A percentile compares a stretch with the other conserved stretches of the same genome.
phyloP scores from a whole-genome alignment of 192 early-diverging fungal genomes.

The Coemansia sp. region DNA sequence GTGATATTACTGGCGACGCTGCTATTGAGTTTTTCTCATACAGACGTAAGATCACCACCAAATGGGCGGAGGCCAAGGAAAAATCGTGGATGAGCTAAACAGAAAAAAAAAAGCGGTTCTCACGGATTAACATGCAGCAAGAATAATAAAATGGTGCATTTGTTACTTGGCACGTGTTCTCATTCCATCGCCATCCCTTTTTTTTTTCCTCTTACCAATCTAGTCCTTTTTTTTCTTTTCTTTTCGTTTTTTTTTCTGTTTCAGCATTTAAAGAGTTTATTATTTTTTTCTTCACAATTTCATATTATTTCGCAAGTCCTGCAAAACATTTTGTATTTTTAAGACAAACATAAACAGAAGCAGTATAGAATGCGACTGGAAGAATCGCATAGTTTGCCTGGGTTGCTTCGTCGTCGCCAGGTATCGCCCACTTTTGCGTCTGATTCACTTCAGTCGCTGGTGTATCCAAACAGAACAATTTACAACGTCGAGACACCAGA shows the following conservation, averaged over 20 bases:
- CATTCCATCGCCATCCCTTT: background rate
- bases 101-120: no score
- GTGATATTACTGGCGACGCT: slow-evolving; percentile 73
- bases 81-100: slow-evolving; percentile 61
- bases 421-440: background rate
- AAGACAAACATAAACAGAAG: background rate
- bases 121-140: no score
- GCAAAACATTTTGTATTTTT: background rate
- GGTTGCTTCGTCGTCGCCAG: slow-evolving; percentile 25
- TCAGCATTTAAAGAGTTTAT: background rate
- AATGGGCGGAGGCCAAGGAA: slow-evolving; percentile 66
- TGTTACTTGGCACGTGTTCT: slow-evolving; percentile 7
- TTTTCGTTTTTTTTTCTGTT: background rate
- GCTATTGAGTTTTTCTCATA: slow-evolving; percentile 76
- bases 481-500: slow-evolving; percentile 51
- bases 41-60: slow-evolving; percentile 74
- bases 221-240: background rate
- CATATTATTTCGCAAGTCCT: background rate
- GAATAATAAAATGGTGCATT: background rate
- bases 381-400: slow-evolving; percentile 17
- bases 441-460: slow-evolving; percentile 14
- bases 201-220: slow-evolving; percentile 4
- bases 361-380: slow-evolving; percentile 2
- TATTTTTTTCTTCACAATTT: background rate
- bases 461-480: slow-evolving; percentile 50